phyloP scores from a whole-genome alignment of 2,329 filamentous ascomycete species.

The Dothidotthia symphoricarpi region DNA sequence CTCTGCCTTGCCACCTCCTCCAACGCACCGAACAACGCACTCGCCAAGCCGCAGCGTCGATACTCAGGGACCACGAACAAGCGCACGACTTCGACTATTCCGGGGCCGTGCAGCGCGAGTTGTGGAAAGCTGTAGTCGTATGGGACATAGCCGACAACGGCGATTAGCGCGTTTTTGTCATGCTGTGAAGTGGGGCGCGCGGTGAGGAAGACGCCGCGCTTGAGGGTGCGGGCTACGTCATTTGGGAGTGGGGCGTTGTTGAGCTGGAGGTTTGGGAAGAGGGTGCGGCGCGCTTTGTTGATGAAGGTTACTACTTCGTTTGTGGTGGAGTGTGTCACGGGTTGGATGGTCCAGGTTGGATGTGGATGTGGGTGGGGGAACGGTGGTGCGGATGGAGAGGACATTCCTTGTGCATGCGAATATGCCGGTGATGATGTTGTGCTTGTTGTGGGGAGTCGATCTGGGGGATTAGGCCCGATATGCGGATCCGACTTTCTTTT shows the following conservation, averaged over 20 bases:
- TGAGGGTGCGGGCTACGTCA: conserved; percentile 1
- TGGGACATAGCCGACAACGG: conserved; percentile 5
- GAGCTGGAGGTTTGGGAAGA: conserved; percentile 7
- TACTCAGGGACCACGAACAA: conserved; percentile 10
- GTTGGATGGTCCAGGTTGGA: conserved; percentile 6
- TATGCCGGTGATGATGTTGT: too few species aligned
- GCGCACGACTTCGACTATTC: conserved; percentile 13
- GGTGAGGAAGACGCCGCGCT: conserved; percentile 4
- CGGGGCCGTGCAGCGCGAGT: neutral
- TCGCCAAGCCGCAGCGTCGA: conserved; percentile 12
- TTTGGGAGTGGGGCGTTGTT: conserved; percentile 2
- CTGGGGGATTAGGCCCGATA: too few species aligned
- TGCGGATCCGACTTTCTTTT: too few species aligned
- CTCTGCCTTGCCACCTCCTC: conserved; percentile 1
- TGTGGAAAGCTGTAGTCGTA: conserved; percentile 5
- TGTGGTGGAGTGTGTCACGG: conserved; percentile 1
- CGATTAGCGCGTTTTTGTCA: conserved; percentile 1
- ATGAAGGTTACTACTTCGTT: conserved; percentile 6
- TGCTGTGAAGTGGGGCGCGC: neutral
- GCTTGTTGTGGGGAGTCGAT: too few species aligned
- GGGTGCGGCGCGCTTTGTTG: conserved; percentile 4
- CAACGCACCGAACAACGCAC: conserved; percentile 7
- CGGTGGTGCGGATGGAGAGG: neutral
- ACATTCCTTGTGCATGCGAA: too few species aligned
- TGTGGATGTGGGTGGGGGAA: neutral